A percentile compares a stretch with the other conserved stretches of the same genome.
These are phyloP conservation scores for Coprinopsis cinerea DNA, from an alignment of 768 basidiomycete species.

Conservation along the genomic window DNA sequence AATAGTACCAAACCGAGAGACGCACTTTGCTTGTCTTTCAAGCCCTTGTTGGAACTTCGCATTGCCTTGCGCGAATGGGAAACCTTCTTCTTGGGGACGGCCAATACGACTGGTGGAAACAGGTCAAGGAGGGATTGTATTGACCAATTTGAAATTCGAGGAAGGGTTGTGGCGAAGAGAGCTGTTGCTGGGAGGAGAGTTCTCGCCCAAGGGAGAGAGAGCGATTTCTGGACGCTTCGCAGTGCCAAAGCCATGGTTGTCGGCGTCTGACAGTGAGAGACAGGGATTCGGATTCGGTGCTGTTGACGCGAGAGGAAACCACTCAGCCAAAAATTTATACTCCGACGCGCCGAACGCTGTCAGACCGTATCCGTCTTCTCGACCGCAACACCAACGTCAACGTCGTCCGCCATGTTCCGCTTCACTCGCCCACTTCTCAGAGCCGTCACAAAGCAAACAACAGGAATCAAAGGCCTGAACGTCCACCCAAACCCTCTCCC, in stretches of 20 bases:
- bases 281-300: slow-evolving; percentile 8
- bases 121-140: slow-evolving; percentile 54
- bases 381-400: slow-evolving; percentile 10
- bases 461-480: slow-evolving; percentile 78
- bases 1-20: slow-evolving; percentile 5
- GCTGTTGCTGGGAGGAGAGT: slow-evolving; percentile 17
- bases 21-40: slow-evolving; percentile 90
- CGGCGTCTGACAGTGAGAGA: background rate
- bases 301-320: no score
- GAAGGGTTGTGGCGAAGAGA: slow-evolving; percentile 19
- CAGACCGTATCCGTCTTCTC: slow-evolving; percentile 8
- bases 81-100: slow-evolving; percentile 91
- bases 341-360: slow-evolving; percentile 27
- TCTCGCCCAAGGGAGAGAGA: slow-evolving; percentile 16
- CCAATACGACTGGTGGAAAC: slow-evolving; percentile 81
- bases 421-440: slow-evolving; percentile 61
- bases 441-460: slow-evolving; percentile 68
- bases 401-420: slow-evolving; percentile 58
- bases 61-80: slow-evolving; percentile 95
- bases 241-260: slow-evolving; percentile 20
- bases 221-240: slow-evolving; percentile 16
- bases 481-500: slow-evolving; percentile 86
- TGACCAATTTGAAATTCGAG: slow-evolving; percentile 21
- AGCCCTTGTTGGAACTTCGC: slow-evolving; percentile 89
- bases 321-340: slow-evolving; percentile 28